Evolutionary conservation across 169 alveolate genomes (phyloP), one percentile per base, ranked within the genome.

Genomic region (Besnoitia besnoiti): DNA sequence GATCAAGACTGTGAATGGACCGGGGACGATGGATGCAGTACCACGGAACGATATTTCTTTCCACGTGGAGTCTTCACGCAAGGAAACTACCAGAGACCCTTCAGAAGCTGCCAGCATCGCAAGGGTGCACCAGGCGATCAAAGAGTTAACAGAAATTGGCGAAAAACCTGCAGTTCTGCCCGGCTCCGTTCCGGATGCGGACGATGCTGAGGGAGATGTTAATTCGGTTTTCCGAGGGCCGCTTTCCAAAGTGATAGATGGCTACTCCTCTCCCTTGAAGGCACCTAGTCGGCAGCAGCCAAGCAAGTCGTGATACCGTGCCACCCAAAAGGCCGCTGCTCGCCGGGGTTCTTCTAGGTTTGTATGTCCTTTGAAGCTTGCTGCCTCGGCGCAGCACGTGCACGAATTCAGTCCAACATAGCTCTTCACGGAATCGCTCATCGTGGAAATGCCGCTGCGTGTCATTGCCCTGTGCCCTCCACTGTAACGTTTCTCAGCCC

Each of bases 121-220:
- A 0, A n/a, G 80, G 33, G 80, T 67, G 80, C 80, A 67, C 19
- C 80, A 67, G 44, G 80, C 80, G 46, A 67, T 67, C 40, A 67
- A 37, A 37, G 80, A 67, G 21, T 33, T 67, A 37, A 67, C 80
- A n/a, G 80, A 67, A 10, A 67, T 67, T 21, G 80, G 80, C 0
- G 80, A 67, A 5, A 67, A 67, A 37, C 80, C 80, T 7, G 80
- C 80, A 35, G 80, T 67, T 35, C 80, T 67, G 47, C 80, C 80
- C 47, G 80, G 80, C 10, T 67, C 24, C 14, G 46, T 67, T 33
- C 80, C 40, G 10, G 80, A 67, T 37, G 46, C 40, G 24, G 80
- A 67, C 47, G 80, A 67, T 19, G 47, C 46, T 19, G 80, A 67
- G 16, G 47, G 40, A 37, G 47, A 37, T 7, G 80, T 33, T 21